Evolutionary conservation across 306 rosid genomes (phyloP).

Genomic region (Cicer pinnatifidum): DNA sequence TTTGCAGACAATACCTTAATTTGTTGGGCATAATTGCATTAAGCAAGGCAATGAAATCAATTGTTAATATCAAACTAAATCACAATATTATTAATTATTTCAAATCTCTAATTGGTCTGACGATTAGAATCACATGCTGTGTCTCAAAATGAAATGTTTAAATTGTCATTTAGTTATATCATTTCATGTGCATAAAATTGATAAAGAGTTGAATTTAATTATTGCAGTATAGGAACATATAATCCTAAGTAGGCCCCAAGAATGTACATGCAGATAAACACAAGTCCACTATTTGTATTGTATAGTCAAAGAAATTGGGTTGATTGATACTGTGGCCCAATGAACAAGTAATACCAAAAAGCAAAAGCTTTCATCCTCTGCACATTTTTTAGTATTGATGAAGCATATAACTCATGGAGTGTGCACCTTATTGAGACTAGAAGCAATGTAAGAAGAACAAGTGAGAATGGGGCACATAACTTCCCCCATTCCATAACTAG

Average conservation of each 20-base stretch:
- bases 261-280: constrained; percentile 39
- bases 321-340: constrained; percentile 11
- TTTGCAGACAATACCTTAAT: constrained; percentile 39
- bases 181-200: constrained; percentile 51
- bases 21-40: constrained; percentile 41
- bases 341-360: constrained; percentile 41
- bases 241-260: constrained; percentile 43
- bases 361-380: constrained; percentile 39
- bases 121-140: constrained; percentile 60
- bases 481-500: constrained; percentile 33
- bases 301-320: constrained; percentile 47
- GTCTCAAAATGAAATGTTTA: constrained; percentile 48
- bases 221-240: constrained; percentile 17
- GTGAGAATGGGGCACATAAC: constrained; percentile 50
- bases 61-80: constrained; percentile 41
- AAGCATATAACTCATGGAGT: constrained; percentile 42
- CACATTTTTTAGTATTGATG: constrained; percentile 37
- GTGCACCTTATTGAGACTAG: constrained; percentile 50
- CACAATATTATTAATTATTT: constrained; percentile 33
- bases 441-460: constrained; percentile 57
- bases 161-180: constrained; percentile 49
- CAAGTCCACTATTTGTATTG: constrained; percentile 15
- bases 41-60: constrained; percentile 26
- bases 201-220: constrained; percentile 29
- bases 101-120: constrained; percentile 49